phyloP scores from a whole-genome alignment of 2,329 filamentous ascomycete genomes.

The Diplocarpon mali region DNA sequence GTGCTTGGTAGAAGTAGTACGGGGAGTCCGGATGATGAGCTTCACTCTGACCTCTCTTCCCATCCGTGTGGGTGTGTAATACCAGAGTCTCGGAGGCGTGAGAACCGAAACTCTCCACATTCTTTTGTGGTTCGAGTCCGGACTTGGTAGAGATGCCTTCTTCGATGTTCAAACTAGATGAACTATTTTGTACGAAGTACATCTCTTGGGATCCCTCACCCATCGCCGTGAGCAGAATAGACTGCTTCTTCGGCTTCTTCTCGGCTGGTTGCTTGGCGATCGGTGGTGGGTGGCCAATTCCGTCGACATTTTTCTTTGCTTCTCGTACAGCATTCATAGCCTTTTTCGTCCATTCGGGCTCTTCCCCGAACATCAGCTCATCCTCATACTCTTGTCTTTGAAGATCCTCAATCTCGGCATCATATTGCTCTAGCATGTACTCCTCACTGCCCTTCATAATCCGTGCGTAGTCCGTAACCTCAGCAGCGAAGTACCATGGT shows the following conservation, averaged over 20 bases:
- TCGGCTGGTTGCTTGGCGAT: constrained; percentile 38
- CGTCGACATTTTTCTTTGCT: constrained; percentile 63
- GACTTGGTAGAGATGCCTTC: constrained; percentile 11
- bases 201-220: constrained; percentile 38
- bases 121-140: neutral
- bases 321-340: constrained; percentile 65
- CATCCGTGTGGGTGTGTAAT: too few relatives aligned
- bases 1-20: constrained; percentile 62
- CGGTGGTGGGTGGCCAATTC: constrained; percentile 54
- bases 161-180: constrained; percentile 32
- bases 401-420: constrained; percentile 67
- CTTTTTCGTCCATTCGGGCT: constrained; percentile 84
- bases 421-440: constrained; percentile 75
- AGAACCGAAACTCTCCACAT: neutral
- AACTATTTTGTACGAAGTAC: constrained; percentile 38
- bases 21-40: constrained; percentile 29
- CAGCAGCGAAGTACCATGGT: constrained; percentile 90
- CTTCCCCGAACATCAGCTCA: constrained; percentile 82
- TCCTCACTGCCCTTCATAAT: constrained; percentile 89
- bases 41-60: constrained; percentile 4
- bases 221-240: constrained; percentile 37
- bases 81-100: too few relatives aligned
- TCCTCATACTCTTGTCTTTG: constrained; percentile 74
- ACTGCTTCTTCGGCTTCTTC: constrained; percentile 35
- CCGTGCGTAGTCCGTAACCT: constrained; percentile 86